Evolutionary conservation across 2,329 filamentous ascomycete genomes (phyloP).

Genomic region (Dactylellina drechsleri): DNA sequence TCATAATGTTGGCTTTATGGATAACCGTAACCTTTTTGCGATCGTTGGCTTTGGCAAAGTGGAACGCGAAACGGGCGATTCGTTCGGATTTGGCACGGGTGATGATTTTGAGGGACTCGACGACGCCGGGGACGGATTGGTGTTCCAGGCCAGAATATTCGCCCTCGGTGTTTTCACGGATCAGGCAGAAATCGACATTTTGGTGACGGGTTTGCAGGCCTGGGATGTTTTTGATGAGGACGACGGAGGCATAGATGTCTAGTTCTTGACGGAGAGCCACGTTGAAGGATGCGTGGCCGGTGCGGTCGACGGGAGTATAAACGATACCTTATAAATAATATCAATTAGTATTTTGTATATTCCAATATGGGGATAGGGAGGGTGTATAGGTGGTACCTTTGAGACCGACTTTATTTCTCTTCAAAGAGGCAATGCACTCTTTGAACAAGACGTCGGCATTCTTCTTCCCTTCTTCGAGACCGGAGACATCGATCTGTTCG

Average conservation of each 20-base stretch:
- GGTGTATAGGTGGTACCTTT: conserved; percentile 71
- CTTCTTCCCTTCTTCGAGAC: conserved; percentile 84
- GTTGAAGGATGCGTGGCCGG: conserved; percentile 99
- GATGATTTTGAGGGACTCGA: conserved; percentile 99
- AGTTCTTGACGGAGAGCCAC: conserved; percentile 98
- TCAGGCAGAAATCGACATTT: conserved; percentile 97
- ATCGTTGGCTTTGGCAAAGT: conserved; percentile 97
- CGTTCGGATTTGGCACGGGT: conserved; percentile 98
- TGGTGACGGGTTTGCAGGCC: conserved; percentile 98
- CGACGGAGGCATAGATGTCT: conserved; percentile 98
- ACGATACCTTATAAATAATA: conserved; percentile 71
- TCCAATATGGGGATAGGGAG: neutral
- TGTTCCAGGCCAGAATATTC: conserved; percentile 99
- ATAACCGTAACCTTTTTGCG: conserved; percentile 99
- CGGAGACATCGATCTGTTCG: conserved; percentile 97
- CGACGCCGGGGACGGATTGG: conserved; percentile 93
- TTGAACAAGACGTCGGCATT: conserved; percentile 94
- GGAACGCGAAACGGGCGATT: conserved; percentile 98
- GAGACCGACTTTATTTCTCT: conserved; percentile 97
- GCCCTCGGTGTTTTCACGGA: conserved; percentile 99
- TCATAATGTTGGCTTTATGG: conserved; percentile 99
- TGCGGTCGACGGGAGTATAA: conserved; percentile 95
- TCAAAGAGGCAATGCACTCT: conserved; percentile 92
- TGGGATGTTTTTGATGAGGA: conserved; percentile 99
- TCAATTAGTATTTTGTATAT: neutral